These are phyloP conservation scores for Termitomyces sp. DNA, from an alignment of 768 basidiomycete genomes.

Conservation along the genomic window DNA sequence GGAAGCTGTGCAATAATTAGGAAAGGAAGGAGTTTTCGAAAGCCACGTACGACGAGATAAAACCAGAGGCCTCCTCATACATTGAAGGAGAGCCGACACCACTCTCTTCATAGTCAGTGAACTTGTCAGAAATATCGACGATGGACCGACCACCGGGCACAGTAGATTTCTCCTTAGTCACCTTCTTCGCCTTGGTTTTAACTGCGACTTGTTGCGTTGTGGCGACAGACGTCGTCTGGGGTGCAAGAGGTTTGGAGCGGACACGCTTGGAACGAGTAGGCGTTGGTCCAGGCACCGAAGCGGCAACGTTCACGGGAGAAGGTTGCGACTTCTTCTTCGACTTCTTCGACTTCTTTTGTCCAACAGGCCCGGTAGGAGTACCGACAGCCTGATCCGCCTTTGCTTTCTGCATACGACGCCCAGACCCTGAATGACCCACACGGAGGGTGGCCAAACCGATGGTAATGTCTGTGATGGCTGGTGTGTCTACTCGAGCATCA, in stretches of 20 bases:
- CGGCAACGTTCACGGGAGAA: constrained; percentile 3
- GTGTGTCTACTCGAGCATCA: constrained; percentile 2
- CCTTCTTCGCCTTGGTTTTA: not conserved
- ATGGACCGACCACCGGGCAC: constrained; percentile 34
- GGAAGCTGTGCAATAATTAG: constrained; percentile 32
- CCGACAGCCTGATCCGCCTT: not conserved
- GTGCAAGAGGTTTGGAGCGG: not conserved
- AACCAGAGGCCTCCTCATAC: constrained; percentile 55
- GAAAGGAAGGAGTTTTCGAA: not conserved
- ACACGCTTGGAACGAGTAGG: not conserved
- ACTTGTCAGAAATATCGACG: constrained; percentile 43
- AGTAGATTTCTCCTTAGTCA: constrained; percentile 1
- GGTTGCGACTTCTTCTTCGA: constrained; percentile 13
- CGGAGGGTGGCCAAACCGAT: constrained; percentile 7
- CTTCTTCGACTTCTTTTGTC: constrained; percentile 3
- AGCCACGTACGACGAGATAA: constrained; percentile 53
- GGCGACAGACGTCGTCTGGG: not conserved
- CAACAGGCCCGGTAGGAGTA: not conserved
- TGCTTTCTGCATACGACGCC: not conserved
- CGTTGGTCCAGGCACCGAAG: constrained; percentile 8
- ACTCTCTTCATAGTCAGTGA: constrained; percentile 29
- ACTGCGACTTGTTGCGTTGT: not conserved
- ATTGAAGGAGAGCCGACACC: constrained; percentile 24
- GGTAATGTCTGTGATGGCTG: constrained; percentile 7
- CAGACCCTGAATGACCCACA: not conserved